phyloP scores from a whole-genome alignment of 2,329 filamentous ascomycete species.

The Alternaria triticimaculans region DNA sequence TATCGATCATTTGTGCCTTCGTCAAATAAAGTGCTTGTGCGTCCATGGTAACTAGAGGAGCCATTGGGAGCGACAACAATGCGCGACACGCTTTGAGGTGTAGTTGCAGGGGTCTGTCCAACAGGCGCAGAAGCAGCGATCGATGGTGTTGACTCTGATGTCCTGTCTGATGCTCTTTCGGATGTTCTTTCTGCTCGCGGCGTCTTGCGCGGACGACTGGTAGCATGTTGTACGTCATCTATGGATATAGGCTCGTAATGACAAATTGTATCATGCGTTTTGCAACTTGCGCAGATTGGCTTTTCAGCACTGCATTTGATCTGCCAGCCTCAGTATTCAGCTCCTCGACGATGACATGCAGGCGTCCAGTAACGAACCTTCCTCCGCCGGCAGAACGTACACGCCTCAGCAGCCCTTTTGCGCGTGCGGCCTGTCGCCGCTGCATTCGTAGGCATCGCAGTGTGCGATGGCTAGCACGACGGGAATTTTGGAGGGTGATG shows the following conservation, averaged over 20 bases:
- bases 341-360: background rate
- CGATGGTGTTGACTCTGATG: background rate
- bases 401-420: constrained; percentile 42
- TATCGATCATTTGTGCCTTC: constrained; percentile 39
- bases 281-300: constrained; percentile 57
- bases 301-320: constrained; percentile 59
- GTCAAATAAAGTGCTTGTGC: constrained; percentile 59
- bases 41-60: constrained; percentile 57
- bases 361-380: constrained; percentile 37
- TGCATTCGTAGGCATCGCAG: background rate
- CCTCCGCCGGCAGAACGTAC: constrained; percentile 49
- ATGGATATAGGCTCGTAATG: constrained; percentile 47
- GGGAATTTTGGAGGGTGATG: background rate
- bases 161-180: constrained; percentile 5
- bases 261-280: constrained; percentile 55
- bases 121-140: background rate
- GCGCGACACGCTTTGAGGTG: constrained; percentile 43
- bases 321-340: constrained; percentile 32
- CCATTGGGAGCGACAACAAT: constrained; percentile 52
- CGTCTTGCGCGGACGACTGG: constrained; percentile 25
- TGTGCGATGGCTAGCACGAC: background rate
- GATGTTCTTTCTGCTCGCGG: constrained; percentile 15
- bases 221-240: constrained; percentile 27
- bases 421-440: constrained; percentile 16
- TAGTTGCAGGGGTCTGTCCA: background rate